phyloP scores from a whole-genome alignment of 2,329 filamentous ascomycete genomes.

The Alternaria postmessia region DNA sequence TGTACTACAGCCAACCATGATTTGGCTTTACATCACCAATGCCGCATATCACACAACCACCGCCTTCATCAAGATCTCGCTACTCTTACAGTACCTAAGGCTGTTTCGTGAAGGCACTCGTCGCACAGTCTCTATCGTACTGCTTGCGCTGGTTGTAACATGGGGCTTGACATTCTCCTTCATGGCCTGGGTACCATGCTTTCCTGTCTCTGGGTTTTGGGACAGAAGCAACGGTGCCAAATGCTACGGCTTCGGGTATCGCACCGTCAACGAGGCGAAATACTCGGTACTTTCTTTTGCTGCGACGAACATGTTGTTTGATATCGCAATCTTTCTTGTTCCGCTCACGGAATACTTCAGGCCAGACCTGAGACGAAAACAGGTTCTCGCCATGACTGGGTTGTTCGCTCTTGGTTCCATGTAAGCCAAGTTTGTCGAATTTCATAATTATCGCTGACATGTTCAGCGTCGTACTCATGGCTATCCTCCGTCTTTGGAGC shows the following conservation, averaged over 20 bases:
- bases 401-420: conserved; percentile 38
- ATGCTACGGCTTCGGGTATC: conserved; percentile 39
- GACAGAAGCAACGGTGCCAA: conserved; percentile 23
- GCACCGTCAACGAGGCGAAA: conserved; percentile 22
- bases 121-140: conserved; percentile 23
- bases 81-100: conserved; percentile 47
- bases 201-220: conserved; percentile 35
- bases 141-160: conserved; percentile 25
- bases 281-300: conserved; percentile 32
- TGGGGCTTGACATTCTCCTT: conserved; percentile 43
- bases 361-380: conserved; percentile 29
- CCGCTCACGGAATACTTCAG: conserved; percentile 40
- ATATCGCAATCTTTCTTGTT: conserved; percentile 37
- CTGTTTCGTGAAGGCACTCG: conserved; percentile 35
- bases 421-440: conserved; percentile 16
- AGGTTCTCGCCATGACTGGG: conserved; percentile 37
- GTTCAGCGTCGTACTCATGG: conserved; percentile 39
- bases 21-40: conserved; percentile 36
- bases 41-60: conserved; percentile 41
- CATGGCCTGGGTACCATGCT: conserved; percentile 43
- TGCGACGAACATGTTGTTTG: conserved; percentile 42
- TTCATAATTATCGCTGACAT: conserved; percentile 3
- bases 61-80: conserved; percentile 44
- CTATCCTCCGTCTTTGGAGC: conserved; percentile 41
- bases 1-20: conserved; percentile 25